A percentile compares a stretch with the other conserved stretches of the same genome.
phyloP scores from a whole-genome alignment of 257 asterid genomes.

The Primulina huaijiensis region DNA sequence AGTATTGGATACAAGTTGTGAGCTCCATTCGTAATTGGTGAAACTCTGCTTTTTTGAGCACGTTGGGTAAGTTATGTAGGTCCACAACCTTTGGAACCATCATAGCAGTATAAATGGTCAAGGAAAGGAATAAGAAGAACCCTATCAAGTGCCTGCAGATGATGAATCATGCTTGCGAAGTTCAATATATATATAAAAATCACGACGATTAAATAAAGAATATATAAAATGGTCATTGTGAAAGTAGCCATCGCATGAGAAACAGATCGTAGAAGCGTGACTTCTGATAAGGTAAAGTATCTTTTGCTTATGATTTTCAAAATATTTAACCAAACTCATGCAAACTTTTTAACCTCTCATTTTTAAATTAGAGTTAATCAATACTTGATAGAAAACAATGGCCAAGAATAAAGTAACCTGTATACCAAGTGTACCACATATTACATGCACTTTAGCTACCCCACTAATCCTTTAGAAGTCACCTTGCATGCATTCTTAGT shows the following conservation, averaged over 20 bases:
- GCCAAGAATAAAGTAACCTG: neutral
- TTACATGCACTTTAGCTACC: neutral
- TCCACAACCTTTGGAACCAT: constrained; percentile 74
- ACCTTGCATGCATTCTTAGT: neutral
- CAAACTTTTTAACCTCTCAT: neutral
- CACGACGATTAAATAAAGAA: neutral
- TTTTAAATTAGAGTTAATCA: neutral
- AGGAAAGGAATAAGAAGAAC: constrained; percentile 82
- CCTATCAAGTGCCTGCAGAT: constrained; percentile 93
- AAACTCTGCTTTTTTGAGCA: constrained; percentile 67
- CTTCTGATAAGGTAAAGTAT: neutral
- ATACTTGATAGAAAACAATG: neutral
- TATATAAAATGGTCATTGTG: neutral
- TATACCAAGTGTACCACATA: neutral
- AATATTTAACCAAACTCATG: neutral
- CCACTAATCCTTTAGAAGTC: neutral
- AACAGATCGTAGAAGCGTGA: neutral
- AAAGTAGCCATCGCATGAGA: neutral
- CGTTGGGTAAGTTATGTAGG: constrained; percentile 59
- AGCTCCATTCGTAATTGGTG: constrained; percentile 63
- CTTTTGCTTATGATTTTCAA: neutral
- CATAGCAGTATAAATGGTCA: constrained; percentile 88
- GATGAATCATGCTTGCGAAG: constrained; percentile 16
- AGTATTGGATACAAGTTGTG: constrained; percentile 67
- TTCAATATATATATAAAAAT: neutral